These are phyloP conservation scores for Penicillium vulpinum DNA, from an alignment of 2,329 filamentous ascomycete species.

Conservation along the genomic window DNA sequence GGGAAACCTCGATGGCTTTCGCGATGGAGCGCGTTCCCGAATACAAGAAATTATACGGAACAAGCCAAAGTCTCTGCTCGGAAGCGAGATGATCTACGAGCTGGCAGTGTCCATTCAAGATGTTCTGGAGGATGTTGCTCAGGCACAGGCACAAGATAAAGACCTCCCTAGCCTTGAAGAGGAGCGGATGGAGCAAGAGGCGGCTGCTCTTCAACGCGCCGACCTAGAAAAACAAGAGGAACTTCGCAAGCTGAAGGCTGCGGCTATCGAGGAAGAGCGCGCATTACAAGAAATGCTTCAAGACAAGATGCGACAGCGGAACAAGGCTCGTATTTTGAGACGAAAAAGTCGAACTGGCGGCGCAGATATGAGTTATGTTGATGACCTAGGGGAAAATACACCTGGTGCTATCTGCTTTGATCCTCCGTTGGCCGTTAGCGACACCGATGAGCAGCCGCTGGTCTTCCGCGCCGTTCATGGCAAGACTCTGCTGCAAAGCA, in stretches of 20 bases:
- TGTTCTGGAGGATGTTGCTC: slow-evolving; percentile 81
- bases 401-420: slow-evolving; percentile 45
- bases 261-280: slow-evolving; percentile 43
- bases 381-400: slow-evolving; percentile 35
- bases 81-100: slow-evolving; percentile 66
- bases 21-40: slow-evolving; percentile 69
- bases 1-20: slow-evolving; percentile 64
- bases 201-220: slow-evolving; percentile 60
- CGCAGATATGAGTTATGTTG: slow-evolving; percentile 30
- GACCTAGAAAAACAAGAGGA: slow-evolving; percentile 54
- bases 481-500: slow-evolving; percentile 65
- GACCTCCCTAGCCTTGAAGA: slow-evolving; percentile 84
- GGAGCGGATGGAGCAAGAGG: slow-evolving; percentile 81
- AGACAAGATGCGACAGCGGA: slow-evolving; percentile 42
- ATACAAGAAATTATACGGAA: slow-evolving; percentile 68
- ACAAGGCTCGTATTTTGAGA: slow-evolving; percentile 38
- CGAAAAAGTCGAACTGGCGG: slow-evolving; percentile 41
- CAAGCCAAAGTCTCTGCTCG: slow-evolving; percentile 64
- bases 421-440: slow-evolving; percentile 55
- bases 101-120: slow-evolving; percentile 63
- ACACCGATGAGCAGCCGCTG: slow-evolving; percentile 63
- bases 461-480: slow-evolving; percentile 71
- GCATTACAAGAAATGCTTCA: slow-evolving; percentile 41
- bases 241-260: slow-evolving; percentile 43
- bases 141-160: slow-evolving; percentile 70